Percentiles rank a stretch among this genome's conserved stretches.
phyloP scores from a whole-genome alignment of 2,329 filamentous ascomycete species.

The Fusarium sp. region DNA sequence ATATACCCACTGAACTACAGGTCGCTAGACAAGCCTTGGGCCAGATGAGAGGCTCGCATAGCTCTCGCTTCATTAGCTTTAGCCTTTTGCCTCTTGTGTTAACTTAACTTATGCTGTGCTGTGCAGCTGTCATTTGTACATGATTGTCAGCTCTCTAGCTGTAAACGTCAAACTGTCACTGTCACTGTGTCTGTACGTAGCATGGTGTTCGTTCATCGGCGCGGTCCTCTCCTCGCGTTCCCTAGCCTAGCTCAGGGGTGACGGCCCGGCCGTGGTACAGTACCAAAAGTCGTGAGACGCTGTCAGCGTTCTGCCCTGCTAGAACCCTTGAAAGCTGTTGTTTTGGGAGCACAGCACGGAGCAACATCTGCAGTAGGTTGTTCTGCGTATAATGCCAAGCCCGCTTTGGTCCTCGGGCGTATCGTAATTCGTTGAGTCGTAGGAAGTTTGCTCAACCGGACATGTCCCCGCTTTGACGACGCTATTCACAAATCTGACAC shows the following conservation, averaged over 20 bases:
- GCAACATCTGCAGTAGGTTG: conserved; percentile 23
- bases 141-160: conserved; percentile 31
- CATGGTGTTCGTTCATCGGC: conserved; percentile 27
- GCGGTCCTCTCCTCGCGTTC: conserved; percentile 29
- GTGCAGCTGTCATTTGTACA: conserved; percentile 33
- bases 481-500: conserved; percentile 37
- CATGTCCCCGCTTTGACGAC: conserved; percentile 20
- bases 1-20: conserved; percentile 28
- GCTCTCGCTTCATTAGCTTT: conserved; percentile 18
- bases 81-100: not conserved
- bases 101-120: conserved; percentile 16
- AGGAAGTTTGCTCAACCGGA: conserved; percentile 6
- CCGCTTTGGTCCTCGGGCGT: conserved; percentile 6
- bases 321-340: conserved; percentile 26
- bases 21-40: conserved; percentile 21
- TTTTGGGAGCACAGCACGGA: conserved; percentile 15
- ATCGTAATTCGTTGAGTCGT: conserved; percentile 18
- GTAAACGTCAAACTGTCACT: conserved; percentile 22
- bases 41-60: conserved; percentile 7
- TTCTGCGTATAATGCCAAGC: conserved; percentile 21
- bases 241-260: conserved; percentile 41
- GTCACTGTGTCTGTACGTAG: conserved; percentile 4
- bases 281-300: conserved; percentile 39
- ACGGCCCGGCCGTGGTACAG: conserved; percentile 32
- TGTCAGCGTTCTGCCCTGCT: conserved; percentile 36